Conservation (phyloP, 2,329 filamentous ascomycete genomes). For the Colletotrichum brevisporum region DNA sequence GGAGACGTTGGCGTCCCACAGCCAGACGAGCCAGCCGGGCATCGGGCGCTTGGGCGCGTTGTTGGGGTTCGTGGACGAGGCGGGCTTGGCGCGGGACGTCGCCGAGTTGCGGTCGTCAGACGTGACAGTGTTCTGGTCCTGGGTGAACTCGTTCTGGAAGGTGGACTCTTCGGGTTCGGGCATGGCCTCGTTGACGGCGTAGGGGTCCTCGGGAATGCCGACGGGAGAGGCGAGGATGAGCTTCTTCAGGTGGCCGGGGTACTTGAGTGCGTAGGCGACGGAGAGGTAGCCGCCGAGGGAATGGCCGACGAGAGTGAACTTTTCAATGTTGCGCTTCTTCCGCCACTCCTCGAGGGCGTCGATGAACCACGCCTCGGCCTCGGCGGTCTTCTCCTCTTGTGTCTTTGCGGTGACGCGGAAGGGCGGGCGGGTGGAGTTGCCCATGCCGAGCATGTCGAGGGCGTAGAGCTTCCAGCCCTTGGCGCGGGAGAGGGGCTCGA, state of each 20-base stretch:
- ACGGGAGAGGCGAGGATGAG: conserved; percentile 95
- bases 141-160: conserved; percentile 82
- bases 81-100: conserved; percentile 48
- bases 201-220: conserved; percentile 94
- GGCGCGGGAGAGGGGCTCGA: conserved; percentile 85
- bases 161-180: conserved; percentile 83
- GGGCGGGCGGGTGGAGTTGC: conserved; percentile 45
- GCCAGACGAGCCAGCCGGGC: conserved; percentile 89
- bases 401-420: conserved; percentile 88
- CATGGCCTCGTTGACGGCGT: conserved; percentile 85
- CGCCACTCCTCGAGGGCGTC: conserved; percentile 98
- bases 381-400: conserved; percentile 82
- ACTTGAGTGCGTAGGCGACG: conserved; percentile 95
- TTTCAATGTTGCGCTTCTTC: conserved; percentile 87
- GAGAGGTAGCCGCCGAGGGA: conserved; percentile 96
- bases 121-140: conserved; percentile 75
- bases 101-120: conserved; percentile 53
- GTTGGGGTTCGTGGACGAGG: conserved; percentile 52
- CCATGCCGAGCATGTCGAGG: conserved; percentile 53
- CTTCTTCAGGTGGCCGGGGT: conserved; percentile 94
- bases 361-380: conserved; percentile 96
- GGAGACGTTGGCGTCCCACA: conserved; percentile 98
- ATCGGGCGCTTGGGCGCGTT: conserved; percentile 68
- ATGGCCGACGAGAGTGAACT: conserved; percentile 94
- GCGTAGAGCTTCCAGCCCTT: conserved; percentile 92